Conservation (phyloP, 2,329 filamentous ascomycete species). For the Aspergillus glaucus region DNA sequence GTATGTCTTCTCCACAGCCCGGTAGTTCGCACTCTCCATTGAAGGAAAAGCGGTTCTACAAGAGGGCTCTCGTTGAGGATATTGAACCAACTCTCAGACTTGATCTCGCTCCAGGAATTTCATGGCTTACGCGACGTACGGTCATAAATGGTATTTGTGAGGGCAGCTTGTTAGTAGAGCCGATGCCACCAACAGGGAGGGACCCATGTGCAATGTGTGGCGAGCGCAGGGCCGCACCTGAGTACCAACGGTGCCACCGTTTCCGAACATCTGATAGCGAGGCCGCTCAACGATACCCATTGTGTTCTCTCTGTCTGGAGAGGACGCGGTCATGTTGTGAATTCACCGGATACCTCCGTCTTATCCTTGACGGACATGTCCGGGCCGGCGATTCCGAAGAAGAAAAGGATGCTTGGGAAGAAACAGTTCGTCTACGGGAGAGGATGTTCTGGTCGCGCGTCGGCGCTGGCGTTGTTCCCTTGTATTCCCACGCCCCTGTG, state of each 20-base stretch:
- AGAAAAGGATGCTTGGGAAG: constrained; percentile 87
- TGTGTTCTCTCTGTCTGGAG: constrained; percentile 81
- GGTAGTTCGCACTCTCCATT: constrained; percentile 49
- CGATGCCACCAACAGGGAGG: constrained; percentile 59
- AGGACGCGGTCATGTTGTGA: constrained; percentile 85
- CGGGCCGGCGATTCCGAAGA: constrained; percentile 75
- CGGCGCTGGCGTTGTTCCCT: constrained; percentile 81
- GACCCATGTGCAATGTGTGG: constrained; percentile 81
- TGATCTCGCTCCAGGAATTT: constrained; percentile 82
- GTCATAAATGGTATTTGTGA: constrained; percentile 79
- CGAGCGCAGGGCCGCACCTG: constrained; percentile 64
- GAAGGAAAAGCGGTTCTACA: constrained; percentile 92
- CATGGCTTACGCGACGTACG: constrained; percentile 83
- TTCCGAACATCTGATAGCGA: constrained; percentile 86
- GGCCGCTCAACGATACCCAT: constrained; percentile 77
- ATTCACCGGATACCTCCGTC: constrained; percentile 82
- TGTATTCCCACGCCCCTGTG: constrained; percentile 33
- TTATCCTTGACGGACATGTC: constrained; percentile 90
- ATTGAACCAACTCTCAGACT: constrained; percentile 90
- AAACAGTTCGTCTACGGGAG: constrained; percentile 80
- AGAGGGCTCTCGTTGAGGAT: constrained; percentile 79
- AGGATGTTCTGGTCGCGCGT: constrained; percentile 97
- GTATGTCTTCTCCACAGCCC: constrained; percentile 36
- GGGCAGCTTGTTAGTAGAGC: constrained; percentile 83
- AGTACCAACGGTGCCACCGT: constrained; percentile 72